These are phyloP conservation scores for Gregarina niphandrodes DNA, from an alignment of 169 alveolate genomes.

Conservation along the genomic window DNA sequence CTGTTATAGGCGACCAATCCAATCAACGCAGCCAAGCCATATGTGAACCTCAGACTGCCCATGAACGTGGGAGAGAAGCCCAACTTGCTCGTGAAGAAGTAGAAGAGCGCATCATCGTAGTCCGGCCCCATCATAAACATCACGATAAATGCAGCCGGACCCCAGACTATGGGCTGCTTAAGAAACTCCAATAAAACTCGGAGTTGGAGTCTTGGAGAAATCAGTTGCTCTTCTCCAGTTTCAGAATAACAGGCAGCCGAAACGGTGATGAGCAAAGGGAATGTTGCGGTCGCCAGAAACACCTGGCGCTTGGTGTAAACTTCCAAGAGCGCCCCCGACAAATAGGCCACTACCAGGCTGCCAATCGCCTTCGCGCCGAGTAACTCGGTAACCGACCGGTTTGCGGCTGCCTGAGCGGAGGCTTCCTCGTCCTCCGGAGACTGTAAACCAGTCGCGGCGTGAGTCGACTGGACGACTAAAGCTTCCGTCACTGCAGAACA, in stretches of 20 bases:
- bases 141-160: constrained; percentile 64
- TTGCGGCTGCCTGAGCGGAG: constrained; percentile 29
- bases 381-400: constrained; percentile 53
- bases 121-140: constrained; percentile 55
- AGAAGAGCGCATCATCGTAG: constrained; percentile 71
- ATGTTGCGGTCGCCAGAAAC: constrained; percentile 49
- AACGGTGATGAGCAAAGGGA: constrained; percentile 48
- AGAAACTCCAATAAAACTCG: constrained; percentile 41
- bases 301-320: constrained; percentile 17
- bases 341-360: constrained; percentile 61
- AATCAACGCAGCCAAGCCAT: constrained; percentile 62
- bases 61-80: constrained; percentile 68
- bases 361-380: constrained; percentile 65
- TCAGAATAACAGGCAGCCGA: constrained; percentile 45
- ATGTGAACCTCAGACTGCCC: constrained; percentile 68
- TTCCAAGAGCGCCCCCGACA: constrained; percentile 66
- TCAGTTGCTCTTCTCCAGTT: background rate
- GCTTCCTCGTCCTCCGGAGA: constrained; percentile 14
- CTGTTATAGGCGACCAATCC: no score
- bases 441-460: constrained; percentile 8
- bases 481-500: constrained; percentile 66
- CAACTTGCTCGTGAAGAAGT: constrained; percentile 61
- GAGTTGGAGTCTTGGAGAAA: constrained; percentile 29
- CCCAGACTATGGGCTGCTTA: constrained; percentile 49
- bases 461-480: no score